Base-by-base conservation (phyloP, 352 stramenopile species). In the Phytophthora macrochlamydospora region DNA sequence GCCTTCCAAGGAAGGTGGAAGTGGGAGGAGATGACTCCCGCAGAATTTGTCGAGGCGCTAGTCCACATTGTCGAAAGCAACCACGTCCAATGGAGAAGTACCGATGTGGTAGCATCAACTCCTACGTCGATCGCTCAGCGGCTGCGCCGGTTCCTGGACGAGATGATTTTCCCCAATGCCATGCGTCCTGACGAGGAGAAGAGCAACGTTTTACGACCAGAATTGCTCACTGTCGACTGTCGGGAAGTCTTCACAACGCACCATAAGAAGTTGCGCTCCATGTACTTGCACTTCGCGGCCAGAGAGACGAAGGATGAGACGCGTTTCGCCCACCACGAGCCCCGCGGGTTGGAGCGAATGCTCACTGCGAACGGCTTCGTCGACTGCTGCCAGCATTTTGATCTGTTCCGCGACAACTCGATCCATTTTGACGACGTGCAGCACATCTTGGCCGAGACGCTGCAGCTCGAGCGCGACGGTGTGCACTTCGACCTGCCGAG, bases 31-130 rank as follows among this genome's bases (percentile, higher is more conserved):
- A 89, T 91, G 82, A 88, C 79, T 2, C 76, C 79, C 0, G 78
- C 69, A 8, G 81, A 92, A 56, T 92, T 92, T 46, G 74, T 92
- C 12, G 81, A 92, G 48, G 78, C 78, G 11, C 67, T 92, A 11
- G 67, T 90, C 12, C 71, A 87, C 48, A 80, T 92, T 12, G 70
- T 72, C 29, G 56, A 56, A 11, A 90, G 79, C 58, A 74, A 73
- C 53, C 71, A 68, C 48, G 50, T 87, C 18, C 43, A 64, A 37
- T 64, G 56, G 61, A 58, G 51, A 59, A 49, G 37, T 55, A 60
- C 31, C 40, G 37, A 45, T 24, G 8, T 7, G 49, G 9, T 12
- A 14, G 2, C 53, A 45, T 2, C 14, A 18, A 45, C 67, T 24
- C 18, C 18, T 24, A 31, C 56, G 69, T 7, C 59, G 18, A 24